Evolutionary conservation across 139 green algal species (phyloP), one percentile per base, ranked within the genome.

Genomic region (Pedinophyceae sp.): DNA sequence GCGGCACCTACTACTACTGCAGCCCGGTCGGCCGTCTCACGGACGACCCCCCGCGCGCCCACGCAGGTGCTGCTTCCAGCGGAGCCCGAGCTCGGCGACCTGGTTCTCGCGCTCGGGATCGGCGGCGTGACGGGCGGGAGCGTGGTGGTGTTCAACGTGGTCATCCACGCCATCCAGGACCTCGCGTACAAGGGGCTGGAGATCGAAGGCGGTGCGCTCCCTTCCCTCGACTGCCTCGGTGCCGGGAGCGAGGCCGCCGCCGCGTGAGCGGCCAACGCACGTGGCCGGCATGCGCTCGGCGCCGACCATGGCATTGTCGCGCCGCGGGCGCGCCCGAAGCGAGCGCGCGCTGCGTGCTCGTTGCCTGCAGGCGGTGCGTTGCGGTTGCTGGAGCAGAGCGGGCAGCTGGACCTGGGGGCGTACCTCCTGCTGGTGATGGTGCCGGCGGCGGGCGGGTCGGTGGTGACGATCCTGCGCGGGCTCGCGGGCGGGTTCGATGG

Each of bases 101-200:
- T 81, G 22, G 28, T 79, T 27, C 48, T 68, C 10, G 73, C 70
- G 10, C 76, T 66, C 43, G 59, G 22, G 17, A 65, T 81, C 15
- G 73, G 73, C 22, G 25, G 79, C 30, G 50, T 40, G 13, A 68
- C 72, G 18, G 72, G 73, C 20, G 60, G 30, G 16, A 40, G 62
- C 20, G 74, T 81, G 13, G 73, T 81, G 26, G 6, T 60, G 4
- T 79, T 81, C 58, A 81, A 81, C 45, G 39, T 58, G n/a, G 54
- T 48, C 2, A 70, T 81, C 29, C 58, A 74, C 26, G 29, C 7
- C 13, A 66, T 81, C 3, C 49, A 59, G 3, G 43, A 74, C 20
- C 4, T 49, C 1, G 49, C 69, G 2, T 81, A n/a, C n/a, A n/a
- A n/a, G n/a, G n/a, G n/a, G n/a, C n/a, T n/a, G n/a, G n/a, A n/a